phyloP scores from a whole-genome alignment of 352 stramenopile genomes.

The Peronospora farinosa region DNA sequence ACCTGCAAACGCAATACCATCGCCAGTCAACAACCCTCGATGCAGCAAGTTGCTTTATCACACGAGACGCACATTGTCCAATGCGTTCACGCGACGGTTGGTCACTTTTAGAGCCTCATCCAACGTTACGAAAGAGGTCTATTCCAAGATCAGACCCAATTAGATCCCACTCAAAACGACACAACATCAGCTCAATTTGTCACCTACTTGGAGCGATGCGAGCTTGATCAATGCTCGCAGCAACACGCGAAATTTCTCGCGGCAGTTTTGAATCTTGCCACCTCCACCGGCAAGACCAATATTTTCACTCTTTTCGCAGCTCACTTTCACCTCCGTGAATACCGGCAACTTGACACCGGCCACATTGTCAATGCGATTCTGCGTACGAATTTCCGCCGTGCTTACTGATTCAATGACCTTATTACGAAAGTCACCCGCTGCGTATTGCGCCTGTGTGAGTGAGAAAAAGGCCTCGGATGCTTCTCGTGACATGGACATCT shows the following conservation, averaged over 20 bases:
- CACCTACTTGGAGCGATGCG: conserved; percentile 68
- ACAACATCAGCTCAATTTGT: background rate
- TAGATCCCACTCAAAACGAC: conserved; percentile 20
- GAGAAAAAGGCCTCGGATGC: conserved; percentile 95
- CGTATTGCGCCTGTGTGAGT: conserved; percentile 97
- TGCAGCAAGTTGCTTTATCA: background rate
- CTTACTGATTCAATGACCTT: conserved; percentile 96
- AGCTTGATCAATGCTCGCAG: conserved; percentile 85
- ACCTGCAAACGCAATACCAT: conserved; percentile 48
- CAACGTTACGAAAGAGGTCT: conserved; percentile 98
- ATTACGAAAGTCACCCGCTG: conserved; percentile 94
- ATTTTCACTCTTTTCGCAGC: conserved; percentile 90
- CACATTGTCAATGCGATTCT: conserved; percentile 98
- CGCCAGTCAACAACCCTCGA: background rate
- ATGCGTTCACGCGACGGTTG: conserved; percentile 98
- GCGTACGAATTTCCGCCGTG: conserved; percentile 92
- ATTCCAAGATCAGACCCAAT: conserved; percentile 36
- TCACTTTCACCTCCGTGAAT: conserved; percentile 95
- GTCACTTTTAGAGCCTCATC: conserved; percentile 98
- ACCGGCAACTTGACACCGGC: conserved; percentile 98
- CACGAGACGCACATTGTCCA: conserved; percentile 90
- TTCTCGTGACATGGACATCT: conserved; percentile 84
- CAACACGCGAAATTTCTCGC: conserved; percentile 82
- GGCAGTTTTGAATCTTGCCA: conserved; percentile 95
- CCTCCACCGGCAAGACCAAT: conserved; percentile 94